Base-by-base conservation (phyloP, 2,329 filamentous ascomycete species). In the Pseudogymnoascus destructans region DNA sequence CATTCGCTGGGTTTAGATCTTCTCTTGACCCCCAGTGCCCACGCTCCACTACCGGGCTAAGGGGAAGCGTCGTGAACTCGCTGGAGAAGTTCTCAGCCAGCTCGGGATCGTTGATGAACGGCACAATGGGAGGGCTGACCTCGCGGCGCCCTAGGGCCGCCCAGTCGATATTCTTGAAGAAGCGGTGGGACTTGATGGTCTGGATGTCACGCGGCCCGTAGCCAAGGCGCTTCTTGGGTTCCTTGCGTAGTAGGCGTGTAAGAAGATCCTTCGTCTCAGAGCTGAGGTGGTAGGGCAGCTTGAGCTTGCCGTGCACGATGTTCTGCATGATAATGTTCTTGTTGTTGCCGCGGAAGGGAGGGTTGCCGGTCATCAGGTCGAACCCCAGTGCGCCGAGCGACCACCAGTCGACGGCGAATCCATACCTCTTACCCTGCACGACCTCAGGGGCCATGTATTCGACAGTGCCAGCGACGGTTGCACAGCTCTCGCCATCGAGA, bases 371-470 rank as follows among this genome's bases (percentile, higher is more conserved):
- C 70, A 98, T 84, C 33, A 98, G 77, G 70, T 98, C 93, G 71
- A 85, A 95, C 32, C 89, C 90, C 49, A 98, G 79, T 2, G 92
- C 91, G 33, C 95, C 93, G 52, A 98, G 85, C 3, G 91, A 95
- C 93, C 93, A 98, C 92, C 92, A 98, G 73, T 98, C 93, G 15
- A 96, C 95, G 1, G 90, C 85, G 71, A 91, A 92, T 67, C 92
- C 91, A 70, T 98, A 98, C 64, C 88, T 85, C 63, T 87, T 84
- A 61, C 90, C 91, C 62, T 85, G 80, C 61, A 98, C 83, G 57
- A 98, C 87, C 73, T 98, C 93, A 0, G 93, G 93, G 0, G 93
- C 95, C 93, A 98, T 98, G 78, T 98, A 98, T 70, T 97, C 93
- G 60, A 96, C 86, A 0, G 93, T 98, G 56, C 93, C 93, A 8